phyloP scores from a whole-genome alignment of 352 stramenopile species.

The Pythium rishiriense region DNA sequence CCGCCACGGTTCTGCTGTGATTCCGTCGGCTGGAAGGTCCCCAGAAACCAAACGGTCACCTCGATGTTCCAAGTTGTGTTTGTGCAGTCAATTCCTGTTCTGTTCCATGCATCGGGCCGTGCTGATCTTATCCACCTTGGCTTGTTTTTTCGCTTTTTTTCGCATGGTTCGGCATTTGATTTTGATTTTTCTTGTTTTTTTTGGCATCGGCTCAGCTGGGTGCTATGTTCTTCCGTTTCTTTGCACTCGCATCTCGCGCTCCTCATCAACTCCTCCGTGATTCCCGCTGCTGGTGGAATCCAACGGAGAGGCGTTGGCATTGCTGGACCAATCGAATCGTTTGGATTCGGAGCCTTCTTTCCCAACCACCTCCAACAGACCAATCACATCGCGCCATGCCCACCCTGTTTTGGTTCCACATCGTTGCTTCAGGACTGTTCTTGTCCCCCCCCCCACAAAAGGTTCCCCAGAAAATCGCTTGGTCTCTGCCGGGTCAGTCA shows the following conservation, averaged over 20 bases:
- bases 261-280: conserved; percentile 6
- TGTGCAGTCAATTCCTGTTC: too few species aligned
- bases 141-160: too few species aligned
- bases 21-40: too few species aligned
- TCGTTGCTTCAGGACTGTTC: background rate
- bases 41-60: too few species aligned
- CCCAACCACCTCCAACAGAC: background rate
- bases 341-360: background rate
- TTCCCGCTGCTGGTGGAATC: background rate
- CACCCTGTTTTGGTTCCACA: conserved; percentile 13
- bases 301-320: conserved; percentile 1
- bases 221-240: conserved; percentile 1
- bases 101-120: too few species aligned
- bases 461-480: conserved; percentile 31
- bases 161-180: too few species aligned
- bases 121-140: too few species aligned
- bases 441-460: background rate
- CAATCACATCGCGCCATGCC: background rate
- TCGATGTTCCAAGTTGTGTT: too few species aligned
- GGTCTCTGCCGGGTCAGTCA: conserved; percentile 24
- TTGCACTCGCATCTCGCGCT: conserved; percentile 1
- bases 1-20: too few species aligned
- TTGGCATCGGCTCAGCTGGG: background rate
- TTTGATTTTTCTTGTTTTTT: background rate
- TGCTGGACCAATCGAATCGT: conserved; percentile 19